Base-by-base conservation (phyloP, 2,329 filamentous ascomycete genomes). In the Calonectria pauciramosa region DNA sequence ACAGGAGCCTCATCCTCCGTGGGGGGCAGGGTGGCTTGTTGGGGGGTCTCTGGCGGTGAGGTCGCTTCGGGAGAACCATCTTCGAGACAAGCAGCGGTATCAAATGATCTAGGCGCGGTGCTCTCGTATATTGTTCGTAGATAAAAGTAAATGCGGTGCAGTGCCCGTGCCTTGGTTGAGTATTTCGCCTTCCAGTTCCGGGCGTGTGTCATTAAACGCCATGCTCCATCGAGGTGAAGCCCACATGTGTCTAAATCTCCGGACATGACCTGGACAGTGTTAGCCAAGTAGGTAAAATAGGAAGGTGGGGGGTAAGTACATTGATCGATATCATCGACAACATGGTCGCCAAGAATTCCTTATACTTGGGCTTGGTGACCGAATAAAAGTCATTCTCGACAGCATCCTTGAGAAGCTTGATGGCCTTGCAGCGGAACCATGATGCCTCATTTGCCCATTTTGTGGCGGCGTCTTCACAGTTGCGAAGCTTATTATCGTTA, bases 291-390 rank as follows among this genome's bases (percentile, higher is more conserved):
- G 13, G 20, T 2, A 16, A 11, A 23, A 38, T 5, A 10, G 26
- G 7, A 38, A 0, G 23, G 41, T 18, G 1, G n/a, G 9, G 11
- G n/a, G n/a, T 7, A 26, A 47, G 67, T 51, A 79, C 80, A 49
- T 82, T 82, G 4, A 82, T 82, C 0, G 79, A 77, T 7, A 82
- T 80, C 80, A 82, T 82, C 0, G 79, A 82, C 20, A 82, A 23
- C 79, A 82, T 82, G 0, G 80, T 82, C 0, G 80, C 80, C 1
- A 82, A 68, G 18, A 80, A 79, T 8, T 82, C 80, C 49, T 82
- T 82, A 32, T 82, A 82, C 30, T 79, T 82, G 3, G 80, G 80
- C 38, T 32, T 68, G 1, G 70, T 66, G 1, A 63, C n/a, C 0
- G 74, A 63, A n/a, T 76, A 71, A 1, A 80, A 71, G 65, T 78